Evolutionary conservation across 2,329 filamentous ascomycete species (phyloP), one percentile per base, ranked within the genome.

Genomic region (Teratosphaeria epicoccoides): DNA sequence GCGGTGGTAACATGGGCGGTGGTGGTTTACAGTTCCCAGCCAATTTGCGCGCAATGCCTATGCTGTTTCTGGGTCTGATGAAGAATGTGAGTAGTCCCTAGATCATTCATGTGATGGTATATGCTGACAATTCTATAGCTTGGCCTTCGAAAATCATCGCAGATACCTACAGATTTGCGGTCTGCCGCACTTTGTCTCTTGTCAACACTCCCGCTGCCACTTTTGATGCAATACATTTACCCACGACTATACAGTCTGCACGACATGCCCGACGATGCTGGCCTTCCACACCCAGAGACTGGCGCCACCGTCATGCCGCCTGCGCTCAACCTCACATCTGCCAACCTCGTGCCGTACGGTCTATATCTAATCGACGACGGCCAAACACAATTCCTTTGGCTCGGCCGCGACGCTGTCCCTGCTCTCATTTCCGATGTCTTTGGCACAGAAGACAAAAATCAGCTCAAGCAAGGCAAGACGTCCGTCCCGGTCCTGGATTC

Each of bases 311-410:
- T 88, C 47, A 82, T 98, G 50, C 93, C 93, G 23, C 88, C 87
- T 4, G 77, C 87, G 0, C 62, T 88, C 63, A 96, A 96, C 68
- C 78, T 97, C 52, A 89, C 88, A 2, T 95, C 90, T 1, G 88
- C 91, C 68, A 82, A 86, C 46, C 80, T 98, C 47, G 87, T 88
- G 3, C 81, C 89, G 0, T 95, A 94, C 65, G 93, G 93, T 24
- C 75, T 98, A 17, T 98, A 98, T 70, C 79, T 98, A 52, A 93
- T 98, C 62, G 93, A 98, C 63, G 93, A 98, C 64, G 90, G 90
- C 2, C 91, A 96, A 70, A 96, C 88, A 5, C 93, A 98, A 68
- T 98, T 98, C 78, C 73, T 98, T 46, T 98, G 93, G 93, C 79
- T 97, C 20, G 93, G 93, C 12, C 83, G 90, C 29, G 91, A 98